Conservation (phyloP, 2,329 filamentous ascomycete species). For the Nannizziopsis barbatae region DNA sequence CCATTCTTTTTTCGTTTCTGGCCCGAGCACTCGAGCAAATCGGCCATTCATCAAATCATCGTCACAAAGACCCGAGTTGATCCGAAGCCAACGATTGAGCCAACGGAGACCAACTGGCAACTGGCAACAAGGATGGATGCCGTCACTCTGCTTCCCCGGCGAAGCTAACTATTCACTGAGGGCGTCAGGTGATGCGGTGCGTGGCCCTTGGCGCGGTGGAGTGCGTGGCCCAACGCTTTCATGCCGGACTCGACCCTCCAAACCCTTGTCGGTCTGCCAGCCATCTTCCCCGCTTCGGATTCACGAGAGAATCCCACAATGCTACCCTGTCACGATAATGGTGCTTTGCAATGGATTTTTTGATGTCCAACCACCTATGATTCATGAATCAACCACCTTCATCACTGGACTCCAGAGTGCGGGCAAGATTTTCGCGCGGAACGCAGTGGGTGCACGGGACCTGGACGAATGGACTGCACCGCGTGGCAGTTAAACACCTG, state of each 20-base stretch:
- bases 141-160: not conserved
- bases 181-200: constrained; percentile 9
- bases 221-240: constrained; percentile 9
- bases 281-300: too few species aligned
- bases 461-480: not conserved
- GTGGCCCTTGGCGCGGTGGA: constrained; percentile 1
- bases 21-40: too few species aligned
- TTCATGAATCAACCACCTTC: too few species aligned
- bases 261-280: not conserved
- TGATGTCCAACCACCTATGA: too few species aligned
- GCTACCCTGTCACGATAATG: too few species aligned
- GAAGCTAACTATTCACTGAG: constrained; percentile 1
- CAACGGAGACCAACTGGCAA: not conserved
- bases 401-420: not conserved
- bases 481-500: constrained; percentile 5
- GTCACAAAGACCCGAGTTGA: too few species aligned
- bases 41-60: too few species aligned
- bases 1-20: not conserved
- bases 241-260: constrained; percentile 1
- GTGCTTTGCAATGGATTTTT: too few species aligned
- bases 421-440: constrained; percentile 1
- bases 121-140: not conserved
- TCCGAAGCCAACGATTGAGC: not conserved
- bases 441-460: not conserved
- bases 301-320: too few species aligned